These are phyloP conservation scores for Geotrichum reessii DNA, from an alignment of 1,139 yeast species.

Conservation along the genomic window DNA sequence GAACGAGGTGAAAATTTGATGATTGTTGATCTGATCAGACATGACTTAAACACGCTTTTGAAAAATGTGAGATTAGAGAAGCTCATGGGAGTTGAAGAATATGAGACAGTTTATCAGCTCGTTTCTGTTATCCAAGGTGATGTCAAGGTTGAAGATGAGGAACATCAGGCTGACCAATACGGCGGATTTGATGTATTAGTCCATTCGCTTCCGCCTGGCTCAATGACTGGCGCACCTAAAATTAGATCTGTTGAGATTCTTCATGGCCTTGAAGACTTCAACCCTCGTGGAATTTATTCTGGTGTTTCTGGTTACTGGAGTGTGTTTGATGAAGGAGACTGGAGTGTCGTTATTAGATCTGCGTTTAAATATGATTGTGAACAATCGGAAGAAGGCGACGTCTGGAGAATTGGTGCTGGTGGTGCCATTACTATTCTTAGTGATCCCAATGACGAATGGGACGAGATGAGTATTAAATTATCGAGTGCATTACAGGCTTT, in stretches of 20 bases:
- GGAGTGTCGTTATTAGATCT: slow-evolving; percentile 93
- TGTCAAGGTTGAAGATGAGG: slow-evolving; percentile 26
- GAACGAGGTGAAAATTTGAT: slow-evolving; percentile 93
- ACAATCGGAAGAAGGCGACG: slow-evolving; percentile 24
- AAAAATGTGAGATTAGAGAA: slow-evolving; percentile 63
- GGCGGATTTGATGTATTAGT: slow-evolving; percentile 74
- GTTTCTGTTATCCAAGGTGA: slow-evolving; percentile 83
- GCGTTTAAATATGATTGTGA: slow-evolving; percentile 55
- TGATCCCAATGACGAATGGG: slow-evolving; percentile 78
- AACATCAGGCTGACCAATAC: slow-evolving; percentile 29
- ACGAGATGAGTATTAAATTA: slow-evolving; percentile 80
- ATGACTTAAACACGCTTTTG: slow-evolving; percentile 74
- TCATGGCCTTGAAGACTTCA: slow-evolving; percentile 46
- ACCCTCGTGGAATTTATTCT: slow-evolving; percentile 79
- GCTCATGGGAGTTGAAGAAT: slow-evolving; percentile 89
- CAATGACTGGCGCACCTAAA: slow-evolving; percentile 99
- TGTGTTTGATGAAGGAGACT: slow-evolving; percentile 78
- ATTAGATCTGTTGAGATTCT: slow-evolving; percentile 82
- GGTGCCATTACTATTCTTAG: slow-evolving; percentile 95
- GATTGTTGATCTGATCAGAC: slow-evolving; percentile 95
- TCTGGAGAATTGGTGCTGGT: slow-evolving; percentile 95
- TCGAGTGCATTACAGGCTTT: slow-evolving; percentile 54
- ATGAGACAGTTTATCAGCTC: slow-evolving; percentile 80
- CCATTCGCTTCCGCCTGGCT: slow-evolving; percentile 89
- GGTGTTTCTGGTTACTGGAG: slow-evolving; percentile 98